Evolutionary conservation across 305 asterid species (phyloP), one percentile per base, ranked within the genome.

Genomic region (Striga hermonthica): DNA sequence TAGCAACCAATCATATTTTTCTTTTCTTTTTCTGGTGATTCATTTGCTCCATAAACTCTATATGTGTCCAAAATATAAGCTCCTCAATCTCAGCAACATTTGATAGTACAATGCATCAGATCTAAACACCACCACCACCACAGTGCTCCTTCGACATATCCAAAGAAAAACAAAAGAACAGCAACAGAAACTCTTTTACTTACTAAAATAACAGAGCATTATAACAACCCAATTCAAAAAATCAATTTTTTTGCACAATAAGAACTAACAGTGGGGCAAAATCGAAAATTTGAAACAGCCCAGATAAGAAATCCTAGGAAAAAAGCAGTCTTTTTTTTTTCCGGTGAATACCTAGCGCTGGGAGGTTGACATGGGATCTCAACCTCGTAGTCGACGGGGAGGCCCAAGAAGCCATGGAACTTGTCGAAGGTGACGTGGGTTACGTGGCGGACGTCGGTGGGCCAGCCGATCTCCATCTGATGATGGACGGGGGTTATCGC

Each of bases 281-380:
- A 56, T 34, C 44, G 4, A 49, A 66, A 66, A 22, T 66, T 67
- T 37, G 1, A 53, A 22, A n/a, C 41, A 6, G 14, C n/a, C n/a
- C n/a, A n/a, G 54, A 38, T 14, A 28, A 3, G 3, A n/a, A n/a
- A n/a, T n/a, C n/a, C n/a, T n/a, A 16, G 47, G 64, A 9, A 68
- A 69, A 41, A 22, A 22, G n/a, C 4, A 4, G 7, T 8, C 14
- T 15, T 36, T 49, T 54, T 9, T n/a, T n/a, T n/a, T n/a, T n/a
- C n/a, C n/a, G n/a, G n/a, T n/a, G n/a, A n/a, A n/a, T 62, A 87
- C 95, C 96, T 90, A 64, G 96, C 96, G 75, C 93, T 88, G 41
- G 96, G 97, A 43, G 79, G 83, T 79, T 80, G 73, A 62, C 82
- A 75, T 0, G 97, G 93, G 70, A 88, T 79, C 68, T 90, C 88